These are phyloP conservation scores for Didymosphaeria variabile DNA, from an alignment of 2,329 filamentous ascomycete genomes.

Conservation along the genomic window DNA sequence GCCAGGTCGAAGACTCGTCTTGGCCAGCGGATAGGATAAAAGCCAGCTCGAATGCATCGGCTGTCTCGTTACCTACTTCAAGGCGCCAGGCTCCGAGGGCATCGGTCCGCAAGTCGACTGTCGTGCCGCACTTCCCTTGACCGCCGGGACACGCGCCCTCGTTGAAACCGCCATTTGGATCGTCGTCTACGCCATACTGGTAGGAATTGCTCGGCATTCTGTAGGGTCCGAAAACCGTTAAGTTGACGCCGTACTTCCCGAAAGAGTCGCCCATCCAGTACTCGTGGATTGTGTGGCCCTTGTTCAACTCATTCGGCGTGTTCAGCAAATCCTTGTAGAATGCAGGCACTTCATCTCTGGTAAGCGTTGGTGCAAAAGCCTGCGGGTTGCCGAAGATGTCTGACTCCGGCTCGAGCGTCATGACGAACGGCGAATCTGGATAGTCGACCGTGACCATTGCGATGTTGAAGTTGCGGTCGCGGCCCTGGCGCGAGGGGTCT, in stretches of 20 bases:
- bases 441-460: constrained; percentile 64
- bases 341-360: constrained; percentile 57
- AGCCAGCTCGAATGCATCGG: constrained; percentile 59
- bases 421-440: constrained; percentile 58
- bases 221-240: constrained; percentile 64
- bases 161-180: constrained; percentile 54
- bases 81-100: constrained; percentile 60
- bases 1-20: constrained; percentile 65
- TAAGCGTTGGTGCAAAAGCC: constrained; percentile 52
- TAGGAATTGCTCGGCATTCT: constrained; percentile 58
- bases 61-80: constrained; percentile 62
- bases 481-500: constrained; percentile 56
- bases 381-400: constrained; percentile 63
- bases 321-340: constrained; percentile 64
- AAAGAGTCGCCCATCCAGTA: constrained; percentile 67
- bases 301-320: constrained; percentile 59
- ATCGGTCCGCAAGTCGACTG: constrained; percentile 60
- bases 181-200: constrained; percentile 61
- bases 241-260: constrained; percentile 62
- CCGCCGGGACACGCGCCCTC: constrained; percentile 56
- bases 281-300: constrained; percentile 63
- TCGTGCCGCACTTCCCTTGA: constrained; percentile 50
- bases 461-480: constrained; percentile 64
- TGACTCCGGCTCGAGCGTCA: constrained; percentile 57
- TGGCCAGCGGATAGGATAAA: constrained; percentile 65